These are phyloP conservation scores for Paspalum notatum DNA, from an alignment of 176 grass and related monocot species.

Conservation along the genomic window DNA sequence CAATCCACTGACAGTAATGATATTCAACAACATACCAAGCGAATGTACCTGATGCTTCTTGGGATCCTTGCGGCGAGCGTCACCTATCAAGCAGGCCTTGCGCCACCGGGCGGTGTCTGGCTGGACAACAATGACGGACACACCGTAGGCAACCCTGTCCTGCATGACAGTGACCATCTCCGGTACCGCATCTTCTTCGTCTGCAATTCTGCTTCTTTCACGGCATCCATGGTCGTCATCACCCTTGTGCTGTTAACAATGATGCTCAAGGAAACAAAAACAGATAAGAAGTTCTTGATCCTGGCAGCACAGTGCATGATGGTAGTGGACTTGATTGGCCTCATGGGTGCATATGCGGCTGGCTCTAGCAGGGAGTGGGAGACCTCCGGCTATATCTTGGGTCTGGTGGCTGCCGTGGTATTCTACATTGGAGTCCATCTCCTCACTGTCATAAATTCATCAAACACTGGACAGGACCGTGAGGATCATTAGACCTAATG, in stretches of 20 bases:
- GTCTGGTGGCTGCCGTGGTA: not conserved
- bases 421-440: no score
- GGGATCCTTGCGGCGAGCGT: constrained; percentile 30
- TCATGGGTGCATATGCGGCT: constrained; percentile 10
- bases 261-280: no score
- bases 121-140: not conserved
- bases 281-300: no score
- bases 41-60: constrained; percentile 20
- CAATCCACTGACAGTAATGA: no score
- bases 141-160: constrained; percentile 10
- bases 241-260: constrained; percentile 11
- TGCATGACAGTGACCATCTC: not conserved
- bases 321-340: not conserved
- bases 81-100: constrained; percentile 38
- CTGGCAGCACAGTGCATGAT: no score
- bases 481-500: no score
- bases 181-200: constrained; percentile 42
- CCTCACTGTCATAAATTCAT: no score
- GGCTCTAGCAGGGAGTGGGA: constrained; percentile 31
- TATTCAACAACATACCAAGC: no score
- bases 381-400: not conserved
- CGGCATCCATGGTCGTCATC: constrained; percentile 37
- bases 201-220: constrained; percentile 36
- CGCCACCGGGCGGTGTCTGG: constrained; percentile 36
- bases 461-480: no score